Conservation (phyloP, 768 basidiomycete genomes). For the Phallus indusiatus region DNA sequence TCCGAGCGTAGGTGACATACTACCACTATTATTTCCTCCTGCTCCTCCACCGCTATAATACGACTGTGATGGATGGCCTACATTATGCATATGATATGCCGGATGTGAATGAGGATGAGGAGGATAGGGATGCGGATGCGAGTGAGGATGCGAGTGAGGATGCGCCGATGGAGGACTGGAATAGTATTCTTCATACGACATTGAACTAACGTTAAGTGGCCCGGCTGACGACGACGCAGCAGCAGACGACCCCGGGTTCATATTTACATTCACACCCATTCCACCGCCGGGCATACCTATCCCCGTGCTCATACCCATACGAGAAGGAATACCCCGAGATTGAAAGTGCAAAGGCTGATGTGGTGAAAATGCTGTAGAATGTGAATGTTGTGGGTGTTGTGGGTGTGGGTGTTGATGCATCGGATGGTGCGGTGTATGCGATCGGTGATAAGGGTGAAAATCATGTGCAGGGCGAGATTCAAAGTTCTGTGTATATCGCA, state of each 20-base stretch:
- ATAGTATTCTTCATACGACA: background rate
- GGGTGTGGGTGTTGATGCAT: background rate
- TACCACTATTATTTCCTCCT: background rate
- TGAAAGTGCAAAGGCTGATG: background rate
- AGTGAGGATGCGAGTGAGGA: background rate
- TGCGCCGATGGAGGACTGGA: background rate
- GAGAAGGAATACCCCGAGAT: background rate
- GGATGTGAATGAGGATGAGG: background rate
- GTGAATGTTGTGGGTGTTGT: background rate
- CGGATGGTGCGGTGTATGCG: background rate
- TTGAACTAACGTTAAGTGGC: no score
- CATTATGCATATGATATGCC: background rate
- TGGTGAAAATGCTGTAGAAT: background rate
- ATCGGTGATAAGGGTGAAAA: background rate
- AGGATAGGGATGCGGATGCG: background rate
- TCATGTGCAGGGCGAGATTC: background rate
- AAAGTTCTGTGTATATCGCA: background rate
- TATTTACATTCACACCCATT: background rate
- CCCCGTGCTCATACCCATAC: background rate
- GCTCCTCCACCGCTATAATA: no score
- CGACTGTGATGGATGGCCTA: background rate
- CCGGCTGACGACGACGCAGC: no score
- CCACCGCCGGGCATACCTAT: background rate
- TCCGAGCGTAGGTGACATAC: background rate
- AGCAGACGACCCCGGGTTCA: background rate